Evolutionary conservation across 163 green algal genomes (phyloP).

Genomic region (Chloromonas sp.): DNA sequence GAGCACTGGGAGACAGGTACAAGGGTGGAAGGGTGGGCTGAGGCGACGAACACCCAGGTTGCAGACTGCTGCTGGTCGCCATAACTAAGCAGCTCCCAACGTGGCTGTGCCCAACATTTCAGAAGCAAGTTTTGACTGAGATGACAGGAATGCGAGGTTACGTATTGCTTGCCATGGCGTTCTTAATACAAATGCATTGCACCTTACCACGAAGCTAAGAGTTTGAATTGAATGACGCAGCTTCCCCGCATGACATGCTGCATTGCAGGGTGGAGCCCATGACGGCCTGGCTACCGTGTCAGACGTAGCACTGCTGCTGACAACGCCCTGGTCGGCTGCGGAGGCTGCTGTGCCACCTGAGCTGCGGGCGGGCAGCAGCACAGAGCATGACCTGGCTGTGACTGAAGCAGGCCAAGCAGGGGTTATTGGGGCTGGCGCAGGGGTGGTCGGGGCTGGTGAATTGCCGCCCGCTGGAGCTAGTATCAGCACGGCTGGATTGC

Average conservation of each 20-base stretch:
- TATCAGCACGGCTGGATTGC: too few relatives aligned
- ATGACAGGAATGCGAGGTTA: not conserved
- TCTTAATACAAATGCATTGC: not conserved
- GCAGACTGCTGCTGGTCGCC: too few relatives aligned
- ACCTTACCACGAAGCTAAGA: not conserved
- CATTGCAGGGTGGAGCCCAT: not conserved
- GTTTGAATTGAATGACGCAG: not conserved
- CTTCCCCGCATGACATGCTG: not conserved
- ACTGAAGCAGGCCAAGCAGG: too few relatives aligned
- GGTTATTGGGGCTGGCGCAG: too few relatives aligned
- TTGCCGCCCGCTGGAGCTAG: too few relatives aligned
- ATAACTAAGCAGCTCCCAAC: too few relatives aligned
- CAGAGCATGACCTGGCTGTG: too few relatives aligned
- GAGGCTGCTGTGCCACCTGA: not conserved
- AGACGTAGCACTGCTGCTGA: constrained; percentile 25
- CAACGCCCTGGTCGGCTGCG: constrained; percentile 5
- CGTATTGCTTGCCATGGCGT: not conserved
- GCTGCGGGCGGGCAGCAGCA: not conserved
- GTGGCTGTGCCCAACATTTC: too few relatives aligned
- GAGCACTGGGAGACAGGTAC: not conserved
- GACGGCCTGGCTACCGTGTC: constrained; percentile 1
- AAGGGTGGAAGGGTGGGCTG: too few relatives aligned
- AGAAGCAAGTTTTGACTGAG: too few relatives aligned
- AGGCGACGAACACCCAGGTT: not conserved
- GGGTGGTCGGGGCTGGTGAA: too few relatives aligned